Evolutionary conservation across 768 basidiomycete species (phyloP).

Genomic region (Lactifluus volemus): DNA sequence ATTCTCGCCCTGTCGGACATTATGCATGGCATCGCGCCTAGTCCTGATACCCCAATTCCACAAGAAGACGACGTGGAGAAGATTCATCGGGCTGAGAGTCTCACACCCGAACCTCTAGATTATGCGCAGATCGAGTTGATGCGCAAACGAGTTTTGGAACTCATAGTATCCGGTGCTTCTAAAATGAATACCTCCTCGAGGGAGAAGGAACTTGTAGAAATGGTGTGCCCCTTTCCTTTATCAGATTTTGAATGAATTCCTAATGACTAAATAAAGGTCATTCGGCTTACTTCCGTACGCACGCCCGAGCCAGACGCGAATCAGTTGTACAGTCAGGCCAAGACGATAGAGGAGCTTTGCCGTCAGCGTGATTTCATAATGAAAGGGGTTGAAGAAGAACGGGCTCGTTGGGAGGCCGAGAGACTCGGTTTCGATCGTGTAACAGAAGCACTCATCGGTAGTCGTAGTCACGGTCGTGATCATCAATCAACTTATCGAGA

Average conservation of each 20-base stretch:
- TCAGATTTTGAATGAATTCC: neutral
- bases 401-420: slow-evolving; percentile 53
- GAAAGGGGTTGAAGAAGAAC: slow-evolving; percentile 46
- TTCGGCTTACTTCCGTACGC: slow-evolving; percentile 36
- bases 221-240: slow-evolving; percentile 36
- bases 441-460: slow-evolving; percentile 55
- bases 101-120: slow-evolving; percentile 33
- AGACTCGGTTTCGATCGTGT: slow-evolving; percentile 55
- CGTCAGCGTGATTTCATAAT: slow-evolving; percentile 52
- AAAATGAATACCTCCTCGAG: slow-evolving; percentile 24
- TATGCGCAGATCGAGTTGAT: slow-evolving; percentile 42
- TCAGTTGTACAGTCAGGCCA: slow-evolving; percentile 51
- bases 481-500: slow-evolving; percentile 29
- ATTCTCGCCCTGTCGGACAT: slow-evolving; percentile 47
- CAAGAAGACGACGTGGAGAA: slow-evolving; percentile 22
- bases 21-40: slow-evolving; percentile 44
- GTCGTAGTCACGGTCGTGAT: slow-evolving; percentile 32
- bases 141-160: slow-evolving; percentile 37
- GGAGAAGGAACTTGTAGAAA: slow-evolving; percentile 46
- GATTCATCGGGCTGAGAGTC: slow-evolving; percentile 17
- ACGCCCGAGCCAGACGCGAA: slow-evolving; percentile 28
- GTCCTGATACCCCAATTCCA: slow-evolving; percentile 30
- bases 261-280: slow-evolving; percentile 30
- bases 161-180: slow-evolving; percentile 29
- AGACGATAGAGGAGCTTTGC: slow-evolving; percentile 46